phyloP scores from a whole-genome alignment of 352 stramenopile genomes.

The Aphanomyces invadans region DNA sequence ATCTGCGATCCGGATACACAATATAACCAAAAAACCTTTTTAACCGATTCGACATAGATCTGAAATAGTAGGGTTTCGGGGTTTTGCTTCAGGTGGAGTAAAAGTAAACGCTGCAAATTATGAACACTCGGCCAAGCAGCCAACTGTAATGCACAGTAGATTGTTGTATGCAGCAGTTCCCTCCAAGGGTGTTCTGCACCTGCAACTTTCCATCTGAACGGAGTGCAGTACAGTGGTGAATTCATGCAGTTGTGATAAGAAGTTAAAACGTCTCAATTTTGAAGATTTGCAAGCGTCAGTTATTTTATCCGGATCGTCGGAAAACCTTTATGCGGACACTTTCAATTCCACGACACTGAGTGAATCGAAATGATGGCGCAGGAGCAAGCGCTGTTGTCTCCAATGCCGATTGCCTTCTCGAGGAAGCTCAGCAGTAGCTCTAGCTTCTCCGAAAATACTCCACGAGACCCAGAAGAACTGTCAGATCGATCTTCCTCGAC shows the following conservation, averaged over 20 bases:
- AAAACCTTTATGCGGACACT: not conserved
- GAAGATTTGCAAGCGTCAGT: not conserved
- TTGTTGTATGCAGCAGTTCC: not conserved
- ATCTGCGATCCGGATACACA: not conserved
- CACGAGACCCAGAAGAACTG: not conserved
- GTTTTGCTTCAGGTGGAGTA: too few relatives aligned
- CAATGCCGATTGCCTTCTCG: not conserved
- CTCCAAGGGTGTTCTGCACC: too few relatives aligned
- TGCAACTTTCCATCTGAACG: too few relatives aligned
- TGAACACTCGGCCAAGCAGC: not conserved
- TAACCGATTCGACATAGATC: too few relatives aligned
- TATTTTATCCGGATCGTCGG: not conserved
- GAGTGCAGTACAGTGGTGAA: too few relatives aligned
- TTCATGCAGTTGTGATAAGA: not conserved
- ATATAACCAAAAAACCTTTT: not conserved
- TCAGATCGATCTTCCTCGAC: not conserved
- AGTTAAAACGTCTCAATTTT: not conserved
- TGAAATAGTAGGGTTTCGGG: too few relatives aligned
- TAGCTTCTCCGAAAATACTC: not conserved
- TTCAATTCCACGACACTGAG: not conserved
- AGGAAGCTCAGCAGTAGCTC: slow-evolving; percentile 3
- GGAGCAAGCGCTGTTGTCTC: slow-evolving; percentile 5
- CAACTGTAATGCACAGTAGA: not conserved
- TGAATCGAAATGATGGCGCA: not conserved
- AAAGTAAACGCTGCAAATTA: not conserved